Conservation (phyloP, 495 filamentous ascomycete species). For the Parathielavia appendiculata region DNA sequence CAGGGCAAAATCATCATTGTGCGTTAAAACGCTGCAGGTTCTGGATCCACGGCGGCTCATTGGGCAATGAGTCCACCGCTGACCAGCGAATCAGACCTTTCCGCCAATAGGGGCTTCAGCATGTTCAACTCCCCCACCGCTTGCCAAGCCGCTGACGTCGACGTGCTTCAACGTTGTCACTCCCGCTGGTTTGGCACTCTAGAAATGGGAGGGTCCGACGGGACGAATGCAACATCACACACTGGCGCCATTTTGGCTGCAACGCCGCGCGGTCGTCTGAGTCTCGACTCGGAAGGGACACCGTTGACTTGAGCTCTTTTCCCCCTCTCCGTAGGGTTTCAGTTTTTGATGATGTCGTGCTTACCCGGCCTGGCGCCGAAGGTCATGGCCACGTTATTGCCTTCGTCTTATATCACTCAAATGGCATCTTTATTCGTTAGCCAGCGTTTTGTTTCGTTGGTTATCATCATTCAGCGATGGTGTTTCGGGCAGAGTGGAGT, state of each 20-base stretch:
- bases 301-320: constrained; percentile 1
- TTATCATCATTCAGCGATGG: constrained; percentile 7
- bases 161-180: constrained; percentile 11
- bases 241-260: not conserved
- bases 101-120: constrained; percentile 13
- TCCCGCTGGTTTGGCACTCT: constrained; percentile 4
- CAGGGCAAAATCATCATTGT: constrained; percentile 12
- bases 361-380: not conserved
- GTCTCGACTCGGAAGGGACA: not conserved
- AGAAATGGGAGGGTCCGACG: not conserved
- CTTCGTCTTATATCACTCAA: not conserved
- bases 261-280: not conserved
- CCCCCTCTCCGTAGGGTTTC: not conserved
- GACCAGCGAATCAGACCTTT: not conserved
- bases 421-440: not conserved
- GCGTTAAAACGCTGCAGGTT: constrained; percentile 9
- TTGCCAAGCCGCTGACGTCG: constrained; percentile 25
- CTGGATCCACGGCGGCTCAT: not conserved
- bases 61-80: not conserved
- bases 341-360: not conserved
- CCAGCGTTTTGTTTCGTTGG: not conserved
- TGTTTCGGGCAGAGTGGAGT: constrained; percentile 1
- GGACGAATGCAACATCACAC: constrained; percentile 4
- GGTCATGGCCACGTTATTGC: not conserved
- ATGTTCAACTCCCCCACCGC: constrained; percentile 6